phyloP scores from a whole-genome alignment of 208 protist species.

The Endotrypanum monterogeii region DNA sequence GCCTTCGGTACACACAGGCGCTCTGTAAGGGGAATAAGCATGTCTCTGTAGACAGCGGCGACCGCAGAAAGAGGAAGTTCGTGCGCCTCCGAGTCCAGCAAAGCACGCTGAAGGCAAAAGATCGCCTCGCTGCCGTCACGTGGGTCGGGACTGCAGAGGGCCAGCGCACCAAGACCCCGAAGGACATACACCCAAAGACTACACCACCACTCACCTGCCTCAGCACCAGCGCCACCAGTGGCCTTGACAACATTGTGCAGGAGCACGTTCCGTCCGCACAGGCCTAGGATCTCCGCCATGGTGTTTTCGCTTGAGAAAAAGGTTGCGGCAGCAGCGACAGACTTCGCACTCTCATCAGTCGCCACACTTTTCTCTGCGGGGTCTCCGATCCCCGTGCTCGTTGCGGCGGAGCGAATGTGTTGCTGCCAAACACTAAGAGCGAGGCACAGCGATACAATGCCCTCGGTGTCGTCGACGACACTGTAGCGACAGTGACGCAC shows the following conservation, averaged over 20 bases:
- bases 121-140: conserved; percentile 52
- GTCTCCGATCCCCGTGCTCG: neutral
- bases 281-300: conserved; percentile 26
- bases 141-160: conserved; percentile 37
- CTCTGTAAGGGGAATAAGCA: conserved; percentile 79
- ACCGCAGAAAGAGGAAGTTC: conserved; percentile 35
- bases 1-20: conserved; percentile 50
- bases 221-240: neutral
- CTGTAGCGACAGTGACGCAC: conserved; percentile 21
- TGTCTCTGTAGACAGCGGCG: conserved; percentile 61
- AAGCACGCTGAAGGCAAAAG: conserved; percentile 59
- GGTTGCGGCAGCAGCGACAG: neutral
- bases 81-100: conserved; percentile 53
- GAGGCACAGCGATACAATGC: conserved; percentile 33
- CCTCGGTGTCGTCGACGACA: conserved; percentile 29
- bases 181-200: conserved; percentile 56
- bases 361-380: neutral
- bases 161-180: conserved; percentile 46
- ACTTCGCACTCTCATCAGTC: conserved; percentile 1
- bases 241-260: neutral
- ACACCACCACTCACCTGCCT: conserved; percentile 27
- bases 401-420: neutral
- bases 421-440: conserved; percentile 26
- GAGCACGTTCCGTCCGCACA: conserved; percentile 38
- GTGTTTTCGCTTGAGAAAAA: conserved; percentile 12